Percentiles rank a stretch among this genome's conserved stretches.
Conservation (phyloP, 1,284 basidiomycete species). For the Ganoderma lucidum region DNA sequence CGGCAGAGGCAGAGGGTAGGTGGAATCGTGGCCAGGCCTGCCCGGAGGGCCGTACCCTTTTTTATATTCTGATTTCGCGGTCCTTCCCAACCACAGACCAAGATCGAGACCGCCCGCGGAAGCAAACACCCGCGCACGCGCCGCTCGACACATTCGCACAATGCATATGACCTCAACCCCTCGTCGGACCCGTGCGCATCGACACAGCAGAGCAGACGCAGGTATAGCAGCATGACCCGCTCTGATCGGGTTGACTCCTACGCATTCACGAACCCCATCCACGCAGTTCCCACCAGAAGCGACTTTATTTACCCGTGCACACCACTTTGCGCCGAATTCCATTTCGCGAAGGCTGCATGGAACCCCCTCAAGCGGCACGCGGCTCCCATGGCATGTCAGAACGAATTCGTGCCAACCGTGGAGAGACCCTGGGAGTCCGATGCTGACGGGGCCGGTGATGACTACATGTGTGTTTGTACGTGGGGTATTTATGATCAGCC, state of each 20-base stretch:
- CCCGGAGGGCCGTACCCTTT: too few species aligned
- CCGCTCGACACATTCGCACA: slow-evolving; percentile 7
- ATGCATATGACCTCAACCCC: background rate
- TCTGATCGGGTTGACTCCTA: background rate
- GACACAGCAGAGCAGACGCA: background rate
- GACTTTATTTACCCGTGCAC: too few species aligned
- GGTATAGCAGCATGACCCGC: background rate
- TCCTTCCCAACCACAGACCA: too few species aligned
- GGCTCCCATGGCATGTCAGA: background rate
- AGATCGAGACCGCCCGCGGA: too few species aligned
- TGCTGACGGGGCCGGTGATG: background rate
- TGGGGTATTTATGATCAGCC: background rate
- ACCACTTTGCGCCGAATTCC: background rate
- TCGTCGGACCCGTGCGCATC: background rate
- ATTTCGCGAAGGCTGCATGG: background rate
- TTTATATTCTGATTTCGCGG: too few species aligned
- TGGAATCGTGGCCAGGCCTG: too few species aligned
- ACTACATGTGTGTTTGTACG: background rate
- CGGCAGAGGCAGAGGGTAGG: too few species aligned
- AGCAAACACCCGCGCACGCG: too few species aligned
- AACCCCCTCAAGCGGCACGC: background rate
- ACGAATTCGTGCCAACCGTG: background rate
- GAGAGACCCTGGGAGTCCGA: background rate
- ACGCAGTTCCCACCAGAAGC: background rate
- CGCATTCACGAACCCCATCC: background rate